Evolutionary conservation across 1,284 basidiomycete species (phyloP).

Genomic region (Phellinidium pouzarii): DNA sequence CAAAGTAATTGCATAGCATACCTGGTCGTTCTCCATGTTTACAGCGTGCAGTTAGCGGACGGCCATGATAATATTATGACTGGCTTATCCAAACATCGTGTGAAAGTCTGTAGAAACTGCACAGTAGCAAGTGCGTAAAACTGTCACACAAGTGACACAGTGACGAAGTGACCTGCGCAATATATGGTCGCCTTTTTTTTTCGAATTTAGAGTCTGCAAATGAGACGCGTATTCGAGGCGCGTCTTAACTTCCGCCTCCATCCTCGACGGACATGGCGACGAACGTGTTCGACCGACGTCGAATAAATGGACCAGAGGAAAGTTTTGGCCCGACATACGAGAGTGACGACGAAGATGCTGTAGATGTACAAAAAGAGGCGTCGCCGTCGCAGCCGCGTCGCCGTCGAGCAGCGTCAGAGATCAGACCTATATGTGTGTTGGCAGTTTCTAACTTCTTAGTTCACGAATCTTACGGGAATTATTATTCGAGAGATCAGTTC

Average conservation of each 20-base stretch:
- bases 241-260: too few species aligned
- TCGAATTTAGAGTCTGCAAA: too few species aligned
- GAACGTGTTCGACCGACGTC: conserved; percentile 71
- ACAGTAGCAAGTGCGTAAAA: background rate
- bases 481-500: too few species aligned
- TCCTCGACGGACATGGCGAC: too few species aligned
- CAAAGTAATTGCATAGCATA: conserved; percentile 27
- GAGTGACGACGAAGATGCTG: conserved; percentile 28
- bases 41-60: background rate
- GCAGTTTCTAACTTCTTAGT: conserved; percentile 4
- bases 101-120: background rate
- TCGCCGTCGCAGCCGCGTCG: conserved; percentile 34
- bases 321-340: conserved; percentile 63
- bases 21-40: conserved; percentile 77
- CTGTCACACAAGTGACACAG: too few species aligned
- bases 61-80: background rate
- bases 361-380: conserved; percentile 27
- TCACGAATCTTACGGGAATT: background rate
- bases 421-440: conserved; percentile 78
- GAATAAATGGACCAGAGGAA: conserved; percentile 84
- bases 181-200: background rate
- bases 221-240: too few species aligned
- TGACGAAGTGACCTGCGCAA: background rate
- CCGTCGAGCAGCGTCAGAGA: conserved; percentile 51
- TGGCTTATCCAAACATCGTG: background rate